phyloP scores from a whole-genome alignment of 148 eudicot genomes.

The Bassia scoparia region DNA sequence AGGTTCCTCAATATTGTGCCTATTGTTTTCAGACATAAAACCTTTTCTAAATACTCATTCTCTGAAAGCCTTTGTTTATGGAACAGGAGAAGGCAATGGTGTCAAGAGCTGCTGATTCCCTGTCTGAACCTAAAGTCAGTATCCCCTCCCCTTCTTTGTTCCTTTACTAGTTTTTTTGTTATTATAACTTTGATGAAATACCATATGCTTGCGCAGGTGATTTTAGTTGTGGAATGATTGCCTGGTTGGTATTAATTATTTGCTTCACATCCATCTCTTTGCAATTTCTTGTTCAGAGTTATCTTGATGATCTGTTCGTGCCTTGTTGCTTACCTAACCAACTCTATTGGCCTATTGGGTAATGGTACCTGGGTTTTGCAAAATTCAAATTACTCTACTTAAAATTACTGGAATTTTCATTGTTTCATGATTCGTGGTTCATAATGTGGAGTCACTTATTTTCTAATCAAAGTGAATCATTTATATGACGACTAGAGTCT shows the following conservation, averaged over 20 bases:
- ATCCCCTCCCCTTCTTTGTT: not conserved
- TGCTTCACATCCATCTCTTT: not conserved
- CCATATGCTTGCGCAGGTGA: not conserved
- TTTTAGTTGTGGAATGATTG: not conserved
- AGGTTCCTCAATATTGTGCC: not conserved
- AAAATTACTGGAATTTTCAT: no score
- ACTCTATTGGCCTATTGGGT: no score
- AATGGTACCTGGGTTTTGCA: no score
- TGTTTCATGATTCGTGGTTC: no score
- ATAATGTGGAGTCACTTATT: no score
- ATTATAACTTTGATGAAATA: not conserved
- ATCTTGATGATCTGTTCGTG: not conserved
- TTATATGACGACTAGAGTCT: no score
- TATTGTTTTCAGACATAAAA: slow-evolving; percentile 7
- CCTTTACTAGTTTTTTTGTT: not conserved
- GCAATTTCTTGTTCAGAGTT: not conserved
- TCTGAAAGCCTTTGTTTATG: slow-evolving; percentile 7
- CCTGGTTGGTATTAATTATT: not conserved
- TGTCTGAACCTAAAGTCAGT: slow-evolving; percentile 31
- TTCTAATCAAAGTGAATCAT: no score
- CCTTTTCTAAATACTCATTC: not conserved
- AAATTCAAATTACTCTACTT: no score
- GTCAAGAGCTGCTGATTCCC: slow-evolving; percentile 26
- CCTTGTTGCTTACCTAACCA: no score
- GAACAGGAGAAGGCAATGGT: slow-evolving; percentile 24